Percentiles rank a stretch among this genome's conserved stretches.
Evolutionary conservation across 768 basidiomycete genomes (phyloP).

Genomic region (Neoboletus subvelutipes): DNA sequence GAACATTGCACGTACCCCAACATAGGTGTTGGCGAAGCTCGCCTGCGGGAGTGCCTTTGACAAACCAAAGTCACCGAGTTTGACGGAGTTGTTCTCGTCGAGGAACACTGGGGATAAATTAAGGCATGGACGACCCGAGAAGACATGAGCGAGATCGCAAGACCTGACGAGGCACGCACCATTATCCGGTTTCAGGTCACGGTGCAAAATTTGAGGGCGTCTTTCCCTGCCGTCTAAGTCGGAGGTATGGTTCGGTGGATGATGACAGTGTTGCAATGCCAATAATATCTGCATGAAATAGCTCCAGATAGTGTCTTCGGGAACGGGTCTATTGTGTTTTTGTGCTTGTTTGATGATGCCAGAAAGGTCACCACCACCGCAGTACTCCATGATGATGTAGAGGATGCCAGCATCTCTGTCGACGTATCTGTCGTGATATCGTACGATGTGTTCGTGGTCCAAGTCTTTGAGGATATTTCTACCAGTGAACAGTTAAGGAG

Average conservation of each 20-base stretch:
- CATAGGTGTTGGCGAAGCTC: slow-evolving; percentile 93
- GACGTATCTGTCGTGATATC: slow-evolving; percentile 89
- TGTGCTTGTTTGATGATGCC: slow-evolving; percentile 77
- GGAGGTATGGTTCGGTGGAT: slow-evolving; percentile 50
- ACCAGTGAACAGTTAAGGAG: not conserved
- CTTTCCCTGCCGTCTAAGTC: slow-evolving; percentile 47
- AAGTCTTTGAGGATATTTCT: slow-evolving; percentile 97
- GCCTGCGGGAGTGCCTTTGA: slow-evolving; percentile 88
- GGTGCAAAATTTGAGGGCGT: slow-evolving; percentile 80
- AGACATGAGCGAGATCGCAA: not conserved
- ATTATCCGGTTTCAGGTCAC: slow-evolving; percentile 98
- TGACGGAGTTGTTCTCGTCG: slow-evolving; percentile 79
- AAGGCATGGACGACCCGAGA: not conserved
- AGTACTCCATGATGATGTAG: slow-evolving; percentile 99
- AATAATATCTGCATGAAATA: slow-evolving; percentile 93
- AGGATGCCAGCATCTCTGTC: slow-evolving; percentile 89
- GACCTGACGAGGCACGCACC: slow-evolving; percentile 46
- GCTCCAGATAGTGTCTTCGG: slow-evolving; percentile 94
- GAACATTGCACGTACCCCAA: slow-evolving; percentile 65
- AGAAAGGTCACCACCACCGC: slow-evolving; percentile 94
- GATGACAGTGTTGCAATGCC: slow-evolving; percentile 91
- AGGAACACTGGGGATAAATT: slow-evolving; percentile 68
- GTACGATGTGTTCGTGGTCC: slow-evolving; percentile 94
- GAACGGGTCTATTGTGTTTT: slow-evolving; percentile 67
- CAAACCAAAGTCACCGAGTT: slow-evolving; percentile 95